phyloP scores from a whole-genome alignment of 306 rosid genomes.

The Cicer chorassanicum region DNA sequence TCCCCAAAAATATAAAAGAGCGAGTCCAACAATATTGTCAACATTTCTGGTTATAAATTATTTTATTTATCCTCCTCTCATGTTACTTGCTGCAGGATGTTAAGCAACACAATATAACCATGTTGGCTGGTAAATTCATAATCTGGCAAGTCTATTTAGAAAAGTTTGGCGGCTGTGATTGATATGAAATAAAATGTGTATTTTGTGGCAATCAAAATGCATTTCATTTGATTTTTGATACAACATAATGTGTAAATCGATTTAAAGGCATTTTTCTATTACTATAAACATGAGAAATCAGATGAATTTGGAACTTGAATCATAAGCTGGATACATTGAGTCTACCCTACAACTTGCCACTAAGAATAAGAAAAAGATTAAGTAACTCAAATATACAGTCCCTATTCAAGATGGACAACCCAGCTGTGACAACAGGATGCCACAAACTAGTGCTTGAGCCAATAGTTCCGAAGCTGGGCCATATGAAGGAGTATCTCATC shows the following conservation, averaged over 20 bases:
- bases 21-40: no score
- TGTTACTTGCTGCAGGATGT: no score
- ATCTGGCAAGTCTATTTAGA: no score
- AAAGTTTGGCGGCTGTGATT: no score
- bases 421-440: constrained; percentile 17
- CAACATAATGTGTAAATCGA: not conserved
- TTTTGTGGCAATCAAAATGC: no score
- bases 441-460: constrained; percentile 83
- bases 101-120: no score
- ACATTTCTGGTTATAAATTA: no score
- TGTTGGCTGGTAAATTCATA: no score
- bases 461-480: constrained; percentile 94
- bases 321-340: not conserved
- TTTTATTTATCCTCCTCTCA: no score
- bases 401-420: constrained; percentile 31
- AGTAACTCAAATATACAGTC: constrained; percentile 24
- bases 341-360: constrained; percentile 22
- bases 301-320: constrained; percentile 24
- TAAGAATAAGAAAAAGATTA: not conserved
- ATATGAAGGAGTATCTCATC: constrained; percentile 93
- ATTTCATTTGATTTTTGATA: not conserved
- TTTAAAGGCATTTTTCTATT: constrained; percentile 24
- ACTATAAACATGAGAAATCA: constrained; percentile 25
- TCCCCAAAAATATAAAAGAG: no score
- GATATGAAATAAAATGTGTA: no score